Evolutionary conservation across 2,329 filamentous ascomycete species (phyloP), one percentile per base, ranked within the genome.

Genomic region (Colletotrichum tropicicola): DNA sequence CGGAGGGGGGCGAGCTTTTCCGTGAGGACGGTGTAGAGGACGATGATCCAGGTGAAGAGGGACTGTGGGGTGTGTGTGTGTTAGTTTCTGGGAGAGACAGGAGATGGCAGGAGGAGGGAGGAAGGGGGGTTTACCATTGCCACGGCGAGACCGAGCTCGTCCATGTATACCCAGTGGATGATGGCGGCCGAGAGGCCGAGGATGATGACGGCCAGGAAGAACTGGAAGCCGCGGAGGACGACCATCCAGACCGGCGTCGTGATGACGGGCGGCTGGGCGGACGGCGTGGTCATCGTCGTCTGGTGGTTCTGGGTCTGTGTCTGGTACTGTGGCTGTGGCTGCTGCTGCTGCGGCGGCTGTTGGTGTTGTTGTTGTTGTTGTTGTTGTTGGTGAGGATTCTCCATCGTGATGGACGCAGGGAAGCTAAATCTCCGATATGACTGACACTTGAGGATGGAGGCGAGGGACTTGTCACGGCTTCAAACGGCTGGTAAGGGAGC

Each of bases 21-120:
- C 19, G 80, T 73, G 3, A 81, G 66, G 67, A 84, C 52, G 19
- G 73, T 69, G 72, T 85, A 85, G 10, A 72, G 68, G 30, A 82
- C 71, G 43, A 79, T 72, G 30, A 83, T 52, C 81, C 81, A 84
- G 23, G 82, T 84, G 67, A 85, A 74, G 66, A 85, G 55, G 15
- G 75, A 71, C 82, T 84, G 35, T n/a, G n/a, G n/a, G n/a, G 15
- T 28, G 5, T 15, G 13, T 5, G 13, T 39, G 43, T 2, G 41
- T 39, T 39, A 3, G 28, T 35, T 28, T n/a, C n/a, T n/a, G n/a
- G n/a, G n/a, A n/a, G n/a, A 54, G 23, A 47, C 55, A 23, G 7
- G n/a, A 23, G 12, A 13, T 6, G 27, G 10, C 6, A 12, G 39
- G 13, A 2, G 27, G 27, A 10, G 30, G 17, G 3, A 39, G 23